Conservation (phyloP, 2,329 filamentous ascomycete species). For the Pseudonectria foliicola region DNA sequence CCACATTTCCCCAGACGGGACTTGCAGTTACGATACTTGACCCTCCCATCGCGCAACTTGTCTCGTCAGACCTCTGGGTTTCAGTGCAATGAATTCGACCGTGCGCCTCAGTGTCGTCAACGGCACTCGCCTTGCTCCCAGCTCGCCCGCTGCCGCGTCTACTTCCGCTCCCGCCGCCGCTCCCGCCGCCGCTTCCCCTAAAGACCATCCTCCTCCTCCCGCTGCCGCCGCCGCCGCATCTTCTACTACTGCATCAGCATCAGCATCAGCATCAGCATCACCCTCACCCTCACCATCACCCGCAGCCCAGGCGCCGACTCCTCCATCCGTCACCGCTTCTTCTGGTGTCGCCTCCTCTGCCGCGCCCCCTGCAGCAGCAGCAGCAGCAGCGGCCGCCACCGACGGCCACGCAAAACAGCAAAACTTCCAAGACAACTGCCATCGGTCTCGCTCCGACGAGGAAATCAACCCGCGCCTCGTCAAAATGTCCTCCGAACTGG, state of each 20-base stretch:
- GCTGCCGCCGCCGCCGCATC: conserved; percentile 9
- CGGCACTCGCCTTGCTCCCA: conserved; percentile 17
- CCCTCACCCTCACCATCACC: conserved; percentile 1
- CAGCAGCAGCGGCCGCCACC: too few relatives aligned
- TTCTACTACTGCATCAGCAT: conserved; percentile 17
- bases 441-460: conserved; percentile 43
- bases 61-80: conserved; percentile 11
- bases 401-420: conserved; percentile 15
- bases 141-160: conserved; percentile 8
- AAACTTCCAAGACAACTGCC: conserved; percentile 39
- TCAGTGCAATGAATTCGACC: conserved; percentile 19
- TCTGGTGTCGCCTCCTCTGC: conserved; percentile 7
- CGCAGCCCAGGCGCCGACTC: conserved; percentile 2
- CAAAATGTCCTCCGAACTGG: conserved; percentile 58
- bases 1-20: conserved; percentile 17
- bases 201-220: conserved; percentile 6
- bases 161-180: conserved; percentile 1
- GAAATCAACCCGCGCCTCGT: conserved; percentile 42
- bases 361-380: conserved; percentile 11
- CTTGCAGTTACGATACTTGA: conserved; percentile 20
- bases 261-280: conserved; percentile 8
- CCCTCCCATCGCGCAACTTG: conserved; percentile 23
- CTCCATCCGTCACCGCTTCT: conserved; percentile 8
- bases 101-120: conserved; percentile 23
- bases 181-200: conserved; percentile 5